Percentiles rank a stretch among this genome's conserved stretches.
These are phyloP conservation scores for Boletus insuetus DNA, from an alignment of 768 basidiomycete genomes.

Conservation along the genomic window DNA sequence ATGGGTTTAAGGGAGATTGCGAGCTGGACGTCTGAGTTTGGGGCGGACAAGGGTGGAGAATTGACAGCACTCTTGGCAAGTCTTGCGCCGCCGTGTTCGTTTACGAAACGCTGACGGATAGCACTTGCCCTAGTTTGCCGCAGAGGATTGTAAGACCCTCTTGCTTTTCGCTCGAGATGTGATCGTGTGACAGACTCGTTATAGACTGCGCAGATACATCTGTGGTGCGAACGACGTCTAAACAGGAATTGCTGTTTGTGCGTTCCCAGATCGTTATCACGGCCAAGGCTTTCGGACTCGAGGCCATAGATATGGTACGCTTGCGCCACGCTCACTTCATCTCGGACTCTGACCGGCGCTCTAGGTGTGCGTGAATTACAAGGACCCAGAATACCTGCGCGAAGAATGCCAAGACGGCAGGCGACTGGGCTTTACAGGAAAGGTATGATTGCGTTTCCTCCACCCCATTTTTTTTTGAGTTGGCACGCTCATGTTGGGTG, in stretches of 20 bases:
- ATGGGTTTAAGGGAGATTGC: conserved; percentile 71
- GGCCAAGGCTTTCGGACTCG: conserved; percentile 79
- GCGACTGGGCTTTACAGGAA: conserved; percentile 86
- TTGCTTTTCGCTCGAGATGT: neutral
- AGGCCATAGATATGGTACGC: conserved; percentile 87
- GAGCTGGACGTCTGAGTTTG: conserved; percentile 54
- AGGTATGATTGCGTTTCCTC: conserved; percentile 43
- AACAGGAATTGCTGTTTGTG: conserved; percentile 77
- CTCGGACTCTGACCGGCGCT: neutral
- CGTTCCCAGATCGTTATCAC: conserved; percentile 78
- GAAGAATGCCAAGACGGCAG: conserved; percentile 81
- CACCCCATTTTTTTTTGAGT: neutral
- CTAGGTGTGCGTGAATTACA: conserved; percentile 88
- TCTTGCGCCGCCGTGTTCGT: neutral
- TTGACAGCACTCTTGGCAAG: conserved; percentile 61
- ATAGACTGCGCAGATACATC: conserved; percentile 88
- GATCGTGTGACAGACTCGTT: conserved; percentile 1
- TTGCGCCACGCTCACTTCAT: neutral
- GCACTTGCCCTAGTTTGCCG: conserved; percentile 68
- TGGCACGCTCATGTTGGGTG: neutral
- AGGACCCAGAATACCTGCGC: conserved; percentile 58
- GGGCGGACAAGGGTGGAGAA: conserved; percentile 44
- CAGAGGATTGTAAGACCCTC: conserved; percentile 76
- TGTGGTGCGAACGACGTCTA: conserved; percentile 71
- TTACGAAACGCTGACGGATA: neutral